phyloP scores from a whole-genome alignment of 768 basidiomycete genomes.

The Thelephora ganbajun region DNA sequence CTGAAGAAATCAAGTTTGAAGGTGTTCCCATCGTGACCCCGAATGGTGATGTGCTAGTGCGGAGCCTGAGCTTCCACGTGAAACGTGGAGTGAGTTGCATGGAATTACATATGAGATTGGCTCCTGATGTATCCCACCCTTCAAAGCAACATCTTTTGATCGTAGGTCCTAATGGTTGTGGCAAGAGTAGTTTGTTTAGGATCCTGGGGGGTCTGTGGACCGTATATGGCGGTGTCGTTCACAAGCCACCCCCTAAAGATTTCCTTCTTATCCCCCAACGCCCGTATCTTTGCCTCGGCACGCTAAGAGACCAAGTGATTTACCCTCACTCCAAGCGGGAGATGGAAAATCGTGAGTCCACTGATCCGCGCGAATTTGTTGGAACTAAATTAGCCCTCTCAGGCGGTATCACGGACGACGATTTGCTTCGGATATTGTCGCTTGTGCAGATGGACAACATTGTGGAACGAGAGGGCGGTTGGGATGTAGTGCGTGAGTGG shows the following conservation, averaged over 20 bases:
- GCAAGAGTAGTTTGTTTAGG: constrained; percentile 88
- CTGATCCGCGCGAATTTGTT: not conserved
- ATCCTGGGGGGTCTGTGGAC: constrained; percentile 97
- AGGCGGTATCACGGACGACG: constrained; percentile 64
- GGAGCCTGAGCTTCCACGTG: constrained; percentile 76
- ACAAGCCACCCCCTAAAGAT: constrained; percentile 76
- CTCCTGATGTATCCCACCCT: not conserved
- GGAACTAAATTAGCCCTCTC: not conserved
- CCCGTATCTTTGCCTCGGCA: constrained; percentile 89
- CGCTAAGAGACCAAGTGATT: constrained; percentile 89
- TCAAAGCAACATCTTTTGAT: constrained; percentile 78
- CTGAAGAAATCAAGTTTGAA: constrained; percentile 85
- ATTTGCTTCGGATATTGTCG: constrained; percentile 57
- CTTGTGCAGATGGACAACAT: constrained; percentile 76
- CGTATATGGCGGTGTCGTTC: constrained; percentile 69
- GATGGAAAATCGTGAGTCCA: constrained; percentile 59
- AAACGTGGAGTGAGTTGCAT: constrained; percentile 56
- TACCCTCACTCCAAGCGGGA: constrained; percentile 79
- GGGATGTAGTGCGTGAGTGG: constrained; percentile 87
- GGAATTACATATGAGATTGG: constrained; percentile 5
- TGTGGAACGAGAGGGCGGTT: constrained; percentile 93
- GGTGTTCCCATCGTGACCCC: constrained; percentile 92
- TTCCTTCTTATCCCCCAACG: constrained; percentile 95
- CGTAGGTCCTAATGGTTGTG: constrained; percentile 90
- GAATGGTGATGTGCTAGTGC: constrained; percentile 85